Evolutionary conservation across 2,329 filamentous ascomycete genomes (phyloP).

Genomic region (Fusarium sp.): DNA sequence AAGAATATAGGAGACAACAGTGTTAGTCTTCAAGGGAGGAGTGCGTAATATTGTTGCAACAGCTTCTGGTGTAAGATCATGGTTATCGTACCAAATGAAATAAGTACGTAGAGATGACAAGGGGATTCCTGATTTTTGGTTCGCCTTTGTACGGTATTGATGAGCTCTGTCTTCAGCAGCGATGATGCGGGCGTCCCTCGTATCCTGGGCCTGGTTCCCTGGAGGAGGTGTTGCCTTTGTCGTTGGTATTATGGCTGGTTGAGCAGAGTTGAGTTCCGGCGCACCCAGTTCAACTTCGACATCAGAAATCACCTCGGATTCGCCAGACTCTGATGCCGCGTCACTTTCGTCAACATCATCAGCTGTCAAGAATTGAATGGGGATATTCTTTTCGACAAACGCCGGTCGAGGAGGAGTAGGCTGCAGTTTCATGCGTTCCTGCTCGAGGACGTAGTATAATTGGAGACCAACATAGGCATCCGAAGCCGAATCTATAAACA

Average conservation of each 20-base stretch:
- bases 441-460: constrained; percentile 79
- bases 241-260: constrained; percentile 1
- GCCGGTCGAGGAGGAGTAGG: constrained; percentile 79
- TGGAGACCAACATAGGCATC: constrained; percentile 86
- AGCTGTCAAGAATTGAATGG: constrained; percentile 66
- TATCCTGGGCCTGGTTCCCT: neutral
- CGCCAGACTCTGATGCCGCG: constrained; percentile 48
- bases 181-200: constrained; percentile 57
- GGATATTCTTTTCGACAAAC: constrained; percentile 74
- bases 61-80: constrained; percentile 60
- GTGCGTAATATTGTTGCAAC: constrained; percentile 70
- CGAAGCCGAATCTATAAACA: constrained; percentile 75
- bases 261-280: neutral
- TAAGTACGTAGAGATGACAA: constrained; percentile 68
- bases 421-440: constrained; percentile 72
- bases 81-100: constrained; percentile 71
- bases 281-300: constrained; percentile 26
- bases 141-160: constrained; percentile 54
- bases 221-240: neutral
- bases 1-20: constrained; percentile 71
- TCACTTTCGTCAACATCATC: constrained; percentile 50
- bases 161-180: constrained; percentile 58
- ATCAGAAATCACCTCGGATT: constrained; percentile 15
- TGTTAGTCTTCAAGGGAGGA: constrained; percentile 69
- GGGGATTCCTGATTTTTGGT: constrained; percentile 36